These are phyloP conservation scores for Acanthamoeba divionensis DNA, from an alignment of 208 protist species.

Conservation along the genomic window DNA sequence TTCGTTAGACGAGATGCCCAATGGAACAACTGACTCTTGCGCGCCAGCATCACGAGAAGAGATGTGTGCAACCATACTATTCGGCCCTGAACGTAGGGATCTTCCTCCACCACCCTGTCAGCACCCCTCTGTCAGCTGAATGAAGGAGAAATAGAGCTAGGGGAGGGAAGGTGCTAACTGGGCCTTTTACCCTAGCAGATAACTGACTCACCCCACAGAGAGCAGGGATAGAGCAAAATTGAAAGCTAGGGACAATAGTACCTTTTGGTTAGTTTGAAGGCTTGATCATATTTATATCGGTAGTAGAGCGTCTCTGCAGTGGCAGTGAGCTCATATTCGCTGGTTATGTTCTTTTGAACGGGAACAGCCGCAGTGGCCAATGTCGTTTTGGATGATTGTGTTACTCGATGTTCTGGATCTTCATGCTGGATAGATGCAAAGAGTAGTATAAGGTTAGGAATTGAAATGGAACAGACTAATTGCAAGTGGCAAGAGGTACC, in stretches of 20 bases:
- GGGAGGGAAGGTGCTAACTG: too few relatives aligned
- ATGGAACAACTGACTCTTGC: neutral
- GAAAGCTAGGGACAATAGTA: neutral
- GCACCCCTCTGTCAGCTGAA: too few relatives aligned
- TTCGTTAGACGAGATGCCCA: neutral
- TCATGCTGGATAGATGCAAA: neutral
- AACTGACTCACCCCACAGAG: neutral
- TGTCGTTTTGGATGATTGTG: too few relatives aligned
- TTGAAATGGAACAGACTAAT: neutral
- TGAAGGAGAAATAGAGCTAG: too few relatives aligned
- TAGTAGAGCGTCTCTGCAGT: neutral
- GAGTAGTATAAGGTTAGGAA: neutral
- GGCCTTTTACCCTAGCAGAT: too few relatives aligned
- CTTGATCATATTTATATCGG: neutral
- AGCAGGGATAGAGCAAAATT: neutral
- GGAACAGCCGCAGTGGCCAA: too few relatives aligned
- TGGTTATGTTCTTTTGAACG: too few relatives aligned
- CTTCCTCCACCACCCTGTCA: neutral
- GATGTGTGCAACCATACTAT: neutral
- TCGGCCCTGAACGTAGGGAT: neutral
- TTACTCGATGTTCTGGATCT: neutral
- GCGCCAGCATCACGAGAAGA: neutral
- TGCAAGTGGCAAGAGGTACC: neutral
- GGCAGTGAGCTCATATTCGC: neutral
- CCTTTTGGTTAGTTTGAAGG: neutral